Base-by-base conservation (phyloP, 169 alveolate genomes). In the Eimeria acervulina region DNA sequence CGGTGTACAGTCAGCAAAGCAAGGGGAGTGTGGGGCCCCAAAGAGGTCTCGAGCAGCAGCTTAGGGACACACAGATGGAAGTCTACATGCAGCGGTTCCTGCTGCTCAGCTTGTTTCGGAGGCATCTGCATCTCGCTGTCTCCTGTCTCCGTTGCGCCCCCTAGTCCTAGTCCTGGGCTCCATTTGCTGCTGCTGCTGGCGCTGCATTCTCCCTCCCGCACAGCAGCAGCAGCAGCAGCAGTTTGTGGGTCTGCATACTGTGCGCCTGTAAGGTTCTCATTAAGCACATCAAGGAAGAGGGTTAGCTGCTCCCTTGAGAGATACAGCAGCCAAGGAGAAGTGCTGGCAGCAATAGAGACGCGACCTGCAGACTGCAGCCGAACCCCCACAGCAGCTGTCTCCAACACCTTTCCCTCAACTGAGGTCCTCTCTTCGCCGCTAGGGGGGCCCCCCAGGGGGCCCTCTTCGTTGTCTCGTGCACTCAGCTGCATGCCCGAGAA, bases 281-380 rank as follows among this genome's bases (percentile, higher is more conserved):
- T 95, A 28, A 95, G 44, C 23, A 95, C 88, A 52, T 95, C 97
- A 19, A 95, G 81, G n/a, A 90, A 51, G 47, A 90, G 80, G 15
- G 97, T 90, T 15, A 95, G 95, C 51, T 89, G 96, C 63, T 47
- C 68, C 87, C 97, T 92, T 17, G 96, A 44, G n/a, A 95, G 95
- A 31, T 70, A 90, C 72, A 94, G 31, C 47, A 59, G 51, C 96
- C 96, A 92, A 15, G 96, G 93, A 12, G 96, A 51, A 0, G 96
- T 92, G 28, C 51, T 63, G 61, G 84, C 78, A 28, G 66, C 93
- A 26, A 92, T 85, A 38, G 91, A 44, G 26, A 83, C n/a, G 28
- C 76, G 74, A 23, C 52, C 31, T 33, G 91, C n/a, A 13, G 76
- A 47, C 70, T 83, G 91, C 33, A 83, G 76, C 91, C 91, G 74